These are phyloP conservation scores for Arthroderma sp. DNA, from an alignment of 2,329 filamentous ascomycete species.

Conservation along the genomic window DNA sequence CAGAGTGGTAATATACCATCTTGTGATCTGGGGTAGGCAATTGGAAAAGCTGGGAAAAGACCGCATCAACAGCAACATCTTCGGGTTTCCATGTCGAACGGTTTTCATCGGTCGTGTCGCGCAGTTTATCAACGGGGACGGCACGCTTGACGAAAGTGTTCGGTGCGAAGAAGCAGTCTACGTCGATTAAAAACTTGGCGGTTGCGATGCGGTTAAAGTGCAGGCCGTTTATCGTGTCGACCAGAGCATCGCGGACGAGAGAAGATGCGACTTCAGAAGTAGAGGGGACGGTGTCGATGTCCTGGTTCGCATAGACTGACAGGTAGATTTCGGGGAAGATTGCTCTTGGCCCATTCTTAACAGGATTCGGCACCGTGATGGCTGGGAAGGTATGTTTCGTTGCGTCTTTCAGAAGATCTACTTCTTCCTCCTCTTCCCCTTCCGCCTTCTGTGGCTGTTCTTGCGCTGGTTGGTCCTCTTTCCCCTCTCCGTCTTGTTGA, in stretches of 20 bases:
- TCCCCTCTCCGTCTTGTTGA: no score
- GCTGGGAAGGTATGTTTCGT: conserved; percentile 64
- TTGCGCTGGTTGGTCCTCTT: no score
- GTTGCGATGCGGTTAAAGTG: conserved; percentile 83
- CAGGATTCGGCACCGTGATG: conserved; percentile 60
- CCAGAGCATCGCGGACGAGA: conserved; percentile 69
- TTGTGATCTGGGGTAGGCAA: conserved; percentile 82
- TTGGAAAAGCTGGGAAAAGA: conserved; percentile 89
- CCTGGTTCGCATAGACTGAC: conserved; percentile 79
- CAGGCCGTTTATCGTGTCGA: conserved; percentile 87
- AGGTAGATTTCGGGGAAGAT: conserved; percentile 89
- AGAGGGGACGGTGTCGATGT: conserved; percentile 75
- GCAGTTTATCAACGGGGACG: conserved; percentile 80
- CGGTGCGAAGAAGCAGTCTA: conserved; percentile 87
- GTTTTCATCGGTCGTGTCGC: conserved; percentile 48
- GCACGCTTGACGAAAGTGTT: conserved; percentile 87
- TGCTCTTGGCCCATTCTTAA: conserved; percentile 59
- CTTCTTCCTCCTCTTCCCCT: conserved; percentile 28
- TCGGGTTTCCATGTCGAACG: conserved; percentile 89
- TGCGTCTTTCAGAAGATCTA: conserved; percentile 46
- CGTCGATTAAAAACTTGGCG: conserved; percentile 79
- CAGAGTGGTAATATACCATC: conserved; percentile 88
- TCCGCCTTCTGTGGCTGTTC: conserved; percentile 5
- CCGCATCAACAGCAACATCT: conserved; percentile 91
- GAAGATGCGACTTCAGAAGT: conserved; percentile 64